These are phyloP conservation scores for Aegilops longissima DNA, from an alignment of 176 grass and related monocot genomes.

Conservation along the genomic window DNA sequence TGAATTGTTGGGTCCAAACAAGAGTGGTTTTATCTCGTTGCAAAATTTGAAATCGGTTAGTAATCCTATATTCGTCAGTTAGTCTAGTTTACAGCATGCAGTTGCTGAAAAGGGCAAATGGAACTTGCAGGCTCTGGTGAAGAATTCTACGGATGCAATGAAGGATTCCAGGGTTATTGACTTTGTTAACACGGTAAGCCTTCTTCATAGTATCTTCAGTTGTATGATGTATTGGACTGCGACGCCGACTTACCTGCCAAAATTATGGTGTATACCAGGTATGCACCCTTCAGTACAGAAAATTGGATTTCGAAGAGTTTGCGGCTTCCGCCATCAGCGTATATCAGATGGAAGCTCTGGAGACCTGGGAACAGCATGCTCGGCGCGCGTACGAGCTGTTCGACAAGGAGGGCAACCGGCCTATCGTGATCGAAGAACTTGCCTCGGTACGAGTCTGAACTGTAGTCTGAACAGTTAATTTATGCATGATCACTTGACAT, in stretches of 20 bases:
- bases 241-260: not conserved
- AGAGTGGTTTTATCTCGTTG: constrained; percentile 91
- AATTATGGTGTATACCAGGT: constrained; percentile 51
- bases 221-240: not conserved
- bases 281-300: constrained; percentile 99
- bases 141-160: constrained; percentile 91
- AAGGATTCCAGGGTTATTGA: constrained; percentile 95
- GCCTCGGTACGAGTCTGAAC: constrained; percentile 64
- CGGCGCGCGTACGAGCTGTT: constrained; percentile 85
- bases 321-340: constrained; percentile 84
- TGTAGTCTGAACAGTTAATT: not conserved
- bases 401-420: constrained; percentile 97
- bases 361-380: constrained; percentile 93
- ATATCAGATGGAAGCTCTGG: constrained; percentile 97
- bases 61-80: constrained; percentile 12
- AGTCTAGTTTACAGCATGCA: not conserved
- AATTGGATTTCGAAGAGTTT: constrained; percentile 97
- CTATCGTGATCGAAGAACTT: constrained; percentile 98
- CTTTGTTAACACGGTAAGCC: constrained; percentile 84
- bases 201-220: not conserved
- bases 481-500: not conserved
- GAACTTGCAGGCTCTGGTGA: constrained; percentile 70
- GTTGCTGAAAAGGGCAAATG: constrained; percentile 21
- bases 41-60: constrained; percentile 92
- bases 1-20: constrained; percentile 83